These are phyloP conservation scores for Xylaria nigripes DNA, from an alignment of 495 filamentous ascomycete species.

Conservation along the genomic window DNA sequence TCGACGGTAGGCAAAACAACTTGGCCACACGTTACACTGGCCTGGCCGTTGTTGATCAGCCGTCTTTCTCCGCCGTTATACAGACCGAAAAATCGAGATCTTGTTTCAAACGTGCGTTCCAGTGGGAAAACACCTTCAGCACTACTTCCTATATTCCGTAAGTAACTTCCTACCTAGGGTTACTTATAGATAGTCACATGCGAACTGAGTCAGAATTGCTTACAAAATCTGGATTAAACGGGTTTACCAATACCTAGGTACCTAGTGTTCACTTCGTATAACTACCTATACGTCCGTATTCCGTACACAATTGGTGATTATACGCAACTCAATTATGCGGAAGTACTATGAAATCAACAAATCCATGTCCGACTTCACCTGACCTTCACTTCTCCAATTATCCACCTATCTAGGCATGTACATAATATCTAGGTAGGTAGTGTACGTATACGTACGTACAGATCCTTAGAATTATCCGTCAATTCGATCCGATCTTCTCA, in stretches of 20 bases:
- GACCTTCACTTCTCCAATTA: not conserved
- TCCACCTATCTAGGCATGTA: no score
- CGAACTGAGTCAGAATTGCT: not conserved
- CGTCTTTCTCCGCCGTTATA: constrained; percentile 2
- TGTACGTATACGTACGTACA: no score
- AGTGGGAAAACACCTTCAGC: not conserved
- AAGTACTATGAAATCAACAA: not conserved
- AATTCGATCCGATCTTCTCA: no score
- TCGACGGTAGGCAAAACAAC: not conserved
- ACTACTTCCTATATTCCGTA: no score
- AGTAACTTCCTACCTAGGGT: not conserved
- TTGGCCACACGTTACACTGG: not conserved
- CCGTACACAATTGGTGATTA: no score
- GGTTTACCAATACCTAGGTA: no score
- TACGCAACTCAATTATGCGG: no score
- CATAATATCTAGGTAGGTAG: no score
- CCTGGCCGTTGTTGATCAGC: not conserved
- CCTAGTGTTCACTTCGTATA: no score
- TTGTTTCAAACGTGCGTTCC: not conserved
- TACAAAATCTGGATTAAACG: no score
- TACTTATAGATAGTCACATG: not conserved
- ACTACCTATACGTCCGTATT: no score
- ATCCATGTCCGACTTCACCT: not conserved
- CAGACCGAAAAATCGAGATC: not conserved
- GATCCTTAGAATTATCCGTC: no score